Conservation (phyloP, 306 rosid genomes). For the Pachyrhizus erosus region DNA sequence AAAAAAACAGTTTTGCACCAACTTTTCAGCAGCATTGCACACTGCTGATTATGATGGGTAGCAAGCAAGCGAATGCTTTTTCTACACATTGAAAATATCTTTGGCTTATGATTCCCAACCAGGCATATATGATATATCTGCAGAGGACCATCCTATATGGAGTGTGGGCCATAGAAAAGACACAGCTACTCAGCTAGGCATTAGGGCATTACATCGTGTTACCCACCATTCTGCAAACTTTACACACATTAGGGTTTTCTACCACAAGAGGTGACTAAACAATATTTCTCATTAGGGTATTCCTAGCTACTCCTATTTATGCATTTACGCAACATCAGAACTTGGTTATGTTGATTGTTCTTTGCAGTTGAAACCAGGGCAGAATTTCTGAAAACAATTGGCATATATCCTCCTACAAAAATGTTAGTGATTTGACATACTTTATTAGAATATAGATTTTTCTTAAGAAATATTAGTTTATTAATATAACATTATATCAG, state of each 20-base stretch:
- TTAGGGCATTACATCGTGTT: neutral
- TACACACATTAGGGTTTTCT: neutral
- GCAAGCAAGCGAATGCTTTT: neutral
- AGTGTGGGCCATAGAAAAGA: conserved; percentile 25
- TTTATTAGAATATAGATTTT: neutral
- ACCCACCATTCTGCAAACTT: conserved; percentile 13
- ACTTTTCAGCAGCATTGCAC: neutral
- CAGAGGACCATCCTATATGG: conserved; percentile 12
- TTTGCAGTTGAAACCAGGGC: neutral
- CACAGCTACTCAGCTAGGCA: neutral
- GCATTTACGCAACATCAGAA: neutral
- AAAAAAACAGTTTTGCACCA: neutral
- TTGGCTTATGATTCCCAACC: neutral
- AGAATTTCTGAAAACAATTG: neutral
- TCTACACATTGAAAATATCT: conserved; percentile 12
- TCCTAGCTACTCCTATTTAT: neutral
- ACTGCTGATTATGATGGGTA: neutral
- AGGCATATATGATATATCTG: conserved; percentile 6
- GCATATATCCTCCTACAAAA: neutral
- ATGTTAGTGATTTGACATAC: neutral
- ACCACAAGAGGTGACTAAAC: neutral
- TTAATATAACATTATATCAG: neutral
- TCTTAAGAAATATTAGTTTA: neutral
- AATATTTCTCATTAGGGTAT: neutral
- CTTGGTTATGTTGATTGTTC: neutral